Evolutionary conservation across 177 flowering plant genomes (phyloP), one percentile per base, ranked within the genome.

Genomic region (Vitis hybrid): DNA sequence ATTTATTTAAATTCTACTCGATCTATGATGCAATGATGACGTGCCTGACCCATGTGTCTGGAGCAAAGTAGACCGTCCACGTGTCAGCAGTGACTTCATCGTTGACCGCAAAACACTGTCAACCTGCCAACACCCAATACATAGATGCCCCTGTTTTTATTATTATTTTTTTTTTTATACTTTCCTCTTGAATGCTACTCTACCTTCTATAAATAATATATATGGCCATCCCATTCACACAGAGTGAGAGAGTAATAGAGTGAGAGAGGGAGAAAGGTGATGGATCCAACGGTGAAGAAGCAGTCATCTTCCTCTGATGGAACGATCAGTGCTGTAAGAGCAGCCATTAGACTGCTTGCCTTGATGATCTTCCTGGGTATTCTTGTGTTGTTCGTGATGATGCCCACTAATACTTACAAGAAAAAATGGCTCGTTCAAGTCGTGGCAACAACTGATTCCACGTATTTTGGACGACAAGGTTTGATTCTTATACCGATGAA

Each of bases 401-500:
- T 60, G 72, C 88, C 91, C 10, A 85, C 91, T 9, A 66, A 55
- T 17, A 78, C 76, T 0, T 84, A 72, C 65, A 48, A 23, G 34
- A 55, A 45, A 3, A 74, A 9, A 2, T 88, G 89, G 90, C 0
- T 14, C 60, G 76, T 74, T 8, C 17, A 18, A 6, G 69, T 90
- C 65, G 56, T 74, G 54, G 66, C 65, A 0, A 67, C 71, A 34
- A 14, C 74, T 17, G 72, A 58, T 7, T 73, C 90, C 0, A 86
- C 83, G 1, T 90, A 74, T 71, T 84, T 88, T 32, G 90, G 92
- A 11, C 6, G 14, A 2, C 83, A 83, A 87, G 94, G 94, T 86
- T 48, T 5, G 57, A 4, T 39, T 39, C 45, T 15, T n/a, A 11
- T 51, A 5, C 13, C 3, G 5, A 0, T 12, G 1, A 68, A 10